Base-by-base conservation (phyloP, 2,329 filamentous ascomycete genomes). In the Xylaria sp. region DNA sequence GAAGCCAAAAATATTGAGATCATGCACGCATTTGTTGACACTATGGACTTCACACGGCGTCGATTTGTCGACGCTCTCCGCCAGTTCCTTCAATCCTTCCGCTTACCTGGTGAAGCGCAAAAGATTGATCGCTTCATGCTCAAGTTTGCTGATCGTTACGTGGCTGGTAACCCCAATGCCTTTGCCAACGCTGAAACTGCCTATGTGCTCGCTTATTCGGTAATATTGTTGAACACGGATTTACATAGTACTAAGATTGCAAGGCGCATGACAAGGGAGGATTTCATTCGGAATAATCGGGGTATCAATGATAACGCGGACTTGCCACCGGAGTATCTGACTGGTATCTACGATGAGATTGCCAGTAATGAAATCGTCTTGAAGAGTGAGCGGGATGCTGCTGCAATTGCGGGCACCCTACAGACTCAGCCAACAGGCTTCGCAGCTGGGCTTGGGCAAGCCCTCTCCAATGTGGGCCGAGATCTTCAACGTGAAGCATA, bases 81-180 rank as follows among this genome's bases (percentile, higher is more conserved):
- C 46, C 91, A 94, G 67, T 99, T 99, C 76, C 84, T 99, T 13
- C 96, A 99, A 79, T 92, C 94, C 33, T 99, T 99, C 84, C 92
- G 96, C 71, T 84, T 99, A 15, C 96, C 96, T 0, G 96, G 96
- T 69, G 96, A 99, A 81, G 94, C 94, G 0, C 96, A 99, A 79
- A 99, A 99, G 84, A 99, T 99, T 74, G 96, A 99, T 89, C 93
- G 96, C 57, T 97, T 98, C 82, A 98, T 99, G 96, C 84, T 99
- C 73, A 99, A 99, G 80, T 99, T 98, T 82, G 96, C 96, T 10
- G 95, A 98, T 80, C 91, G 95, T 69, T 99, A 99, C 79, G 92
- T 97, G 61, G 92, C 91, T 69, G 94, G 94, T 36, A 99, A 99
- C 75, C 96, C 96, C 0, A 97, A 97, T 77, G 95, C 96, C 0